A percentile compares a stretch with the other conserved stretches of the same genome.
phyloP scores from a whole-genome alignment of 2,329 filamentous ascomycete genomes.

The Neurospora crassa region DNA sequence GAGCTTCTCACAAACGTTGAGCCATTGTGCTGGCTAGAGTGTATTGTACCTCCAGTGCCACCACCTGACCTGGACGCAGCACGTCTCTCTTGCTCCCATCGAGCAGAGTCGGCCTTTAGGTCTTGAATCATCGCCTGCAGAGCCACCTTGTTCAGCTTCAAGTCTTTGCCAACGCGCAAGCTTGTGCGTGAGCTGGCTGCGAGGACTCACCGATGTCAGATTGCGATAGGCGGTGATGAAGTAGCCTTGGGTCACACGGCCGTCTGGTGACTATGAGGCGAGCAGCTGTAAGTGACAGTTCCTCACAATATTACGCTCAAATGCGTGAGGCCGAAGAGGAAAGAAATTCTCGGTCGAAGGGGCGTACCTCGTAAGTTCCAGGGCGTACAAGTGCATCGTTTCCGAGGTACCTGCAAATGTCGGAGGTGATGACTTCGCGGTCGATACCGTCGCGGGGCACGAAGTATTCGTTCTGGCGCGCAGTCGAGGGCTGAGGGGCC shows the following conservation, averaged over 20 bases:
- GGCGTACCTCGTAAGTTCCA: constrained; percentile 59
- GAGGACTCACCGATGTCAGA: constrained; percentile 58
- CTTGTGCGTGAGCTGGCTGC: neutral
- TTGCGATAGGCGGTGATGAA: constrained; percentile 73
- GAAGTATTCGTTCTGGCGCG: constrained; percentile 68
- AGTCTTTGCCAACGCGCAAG: neutral
- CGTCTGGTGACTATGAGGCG: constrained; percentile 34
- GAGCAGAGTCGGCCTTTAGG: constrained; percentile 50
- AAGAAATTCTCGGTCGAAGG: constrained; percentile 11
- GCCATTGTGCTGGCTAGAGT: constrained; percentile 40
- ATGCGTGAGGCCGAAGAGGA: constrained; percentile 6
- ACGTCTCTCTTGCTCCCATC: constrained; percentile 53
- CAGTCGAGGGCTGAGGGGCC: constrained; percentile 28
- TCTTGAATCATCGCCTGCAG: constrained; percentile 54
- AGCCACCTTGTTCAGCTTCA: constrained; percentile 1
- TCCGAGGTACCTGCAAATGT: constrained; percentile 75
- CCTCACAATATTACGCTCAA: neutral
- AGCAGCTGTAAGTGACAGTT: constrained; percentile 4
- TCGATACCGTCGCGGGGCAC: constrained; percentile 73
- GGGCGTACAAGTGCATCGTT: constrained; percentile 74
- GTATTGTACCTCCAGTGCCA: constrained; percentile 46
- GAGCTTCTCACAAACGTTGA: constrained; percentile 39
- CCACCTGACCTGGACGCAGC: constrained; percentile 35
- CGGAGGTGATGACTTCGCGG: constrained; percentile 73
- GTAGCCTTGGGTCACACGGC: constrained; percentile 59